These are phyloP conservation scores for Magnolia changhungtana DNA, from an alignment of 164 flowering plant genomes.

Conservation along the genomic window DNA sequence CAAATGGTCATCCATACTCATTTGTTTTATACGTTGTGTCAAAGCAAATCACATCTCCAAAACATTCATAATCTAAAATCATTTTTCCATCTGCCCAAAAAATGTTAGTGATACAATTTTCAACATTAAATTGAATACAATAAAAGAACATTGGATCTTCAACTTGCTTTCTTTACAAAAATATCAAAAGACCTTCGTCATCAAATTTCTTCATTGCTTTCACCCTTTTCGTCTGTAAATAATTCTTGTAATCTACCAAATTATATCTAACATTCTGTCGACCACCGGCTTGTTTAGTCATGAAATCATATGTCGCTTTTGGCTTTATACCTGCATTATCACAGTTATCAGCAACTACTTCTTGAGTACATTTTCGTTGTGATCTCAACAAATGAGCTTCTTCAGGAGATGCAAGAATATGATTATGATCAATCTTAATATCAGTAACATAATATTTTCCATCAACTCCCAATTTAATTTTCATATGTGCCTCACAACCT, in stretches of 20 bases:
- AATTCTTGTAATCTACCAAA: constrained; percentile 4
- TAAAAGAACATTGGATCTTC: constrained; percentile 5
- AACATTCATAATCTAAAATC: constrained; percentile 6
- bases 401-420: not conserved
- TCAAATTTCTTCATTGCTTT: not conserved
- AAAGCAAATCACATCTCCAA: constrained; percentile 15
- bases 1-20: not conserved
- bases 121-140: constrained; percentile 3
- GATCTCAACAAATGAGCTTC: not conserved
- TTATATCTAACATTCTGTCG: not conserved
- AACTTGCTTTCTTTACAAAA: constrained; percentile 1
- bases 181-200: constrained; percentile 1
- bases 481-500: constrained; percentile 4
- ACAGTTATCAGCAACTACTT: not conserved
- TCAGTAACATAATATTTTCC: not conserved
- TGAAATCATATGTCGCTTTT: not conserved
- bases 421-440: not conserved
- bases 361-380: not conserved
- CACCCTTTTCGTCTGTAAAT: not conserved
- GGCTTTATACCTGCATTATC: not conserved
- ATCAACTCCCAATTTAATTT: not conserved
- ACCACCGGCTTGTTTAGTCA: not conserved
- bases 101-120: not conserved
- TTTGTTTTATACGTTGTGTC: constrained; percentile 6
- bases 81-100: constrained; percentile 8